phyloP scores from a whole-genome alignment of 352 stramenopile genomes.

The Phytophthora fragariaefolia region DNA sequence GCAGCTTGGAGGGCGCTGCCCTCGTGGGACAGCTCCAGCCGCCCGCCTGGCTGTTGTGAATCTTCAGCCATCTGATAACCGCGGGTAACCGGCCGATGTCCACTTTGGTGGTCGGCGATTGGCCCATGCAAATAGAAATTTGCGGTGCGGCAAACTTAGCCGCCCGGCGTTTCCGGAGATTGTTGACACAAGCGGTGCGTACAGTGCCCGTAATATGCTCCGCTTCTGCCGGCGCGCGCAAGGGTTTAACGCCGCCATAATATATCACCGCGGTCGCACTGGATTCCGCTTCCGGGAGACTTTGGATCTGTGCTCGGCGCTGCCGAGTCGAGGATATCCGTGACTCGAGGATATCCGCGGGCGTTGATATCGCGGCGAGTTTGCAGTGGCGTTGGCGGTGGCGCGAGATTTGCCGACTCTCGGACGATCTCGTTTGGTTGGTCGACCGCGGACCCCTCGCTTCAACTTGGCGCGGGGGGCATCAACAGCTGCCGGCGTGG shows the following conservation, averaged over 20 bases:
- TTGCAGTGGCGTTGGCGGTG: too few species aligned
- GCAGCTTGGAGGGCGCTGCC: background rate
- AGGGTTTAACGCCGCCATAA: background rate
- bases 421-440: background rate
- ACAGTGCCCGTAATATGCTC: background rate
- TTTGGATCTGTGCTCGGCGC: background rate
- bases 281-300: background rate
- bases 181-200: background rate
- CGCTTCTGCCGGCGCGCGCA: background rate
- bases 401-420: background rate
- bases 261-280: background rate
- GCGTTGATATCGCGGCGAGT: too few species aligned
- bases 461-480: background rate
- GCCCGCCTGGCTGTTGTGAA: constrained; percentile 16
- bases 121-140: background rate
- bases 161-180: constrained; percentile 17
- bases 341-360: too few species aligned
- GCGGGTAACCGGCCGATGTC: constrained; percentile 23
- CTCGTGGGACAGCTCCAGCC: constrained; percentile 19
- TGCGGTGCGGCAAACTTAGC: background rate
- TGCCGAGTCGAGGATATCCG: too few species aligned
- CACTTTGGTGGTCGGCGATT: constrained; percentile 19
- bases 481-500: background rate
- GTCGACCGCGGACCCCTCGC: background rate
- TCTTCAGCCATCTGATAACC: constrained; percentile 27